Percentiles rank a stretch among this genome's conserved stretches.
These are phyloP conservation scores for Dacryopinax primogenitus DNA, from an alignment of 768 basidiomycete genomes.

Conservation along the genomic window DNA sequence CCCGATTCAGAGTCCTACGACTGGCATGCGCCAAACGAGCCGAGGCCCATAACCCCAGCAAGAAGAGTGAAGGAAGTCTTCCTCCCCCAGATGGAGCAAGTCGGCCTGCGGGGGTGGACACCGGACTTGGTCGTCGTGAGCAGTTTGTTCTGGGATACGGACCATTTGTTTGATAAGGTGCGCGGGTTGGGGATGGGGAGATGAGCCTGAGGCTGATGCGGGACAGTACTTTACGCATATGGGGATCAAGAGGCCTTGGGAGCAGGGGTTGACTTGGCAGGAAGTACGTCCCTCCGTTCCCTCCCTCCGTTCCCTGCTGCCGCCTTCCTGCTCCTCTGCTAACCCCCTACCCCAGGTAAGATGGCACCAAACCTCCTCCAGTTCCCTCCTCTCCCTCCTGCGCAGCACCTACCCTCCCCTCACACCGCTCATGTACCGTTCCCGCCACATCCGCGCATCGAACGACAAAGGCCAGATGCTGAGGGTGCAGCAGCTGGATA, in stretches of 20 bases:
- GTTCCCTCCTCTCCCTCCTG: not conserved
- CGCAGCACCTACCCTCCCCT: not conserved
- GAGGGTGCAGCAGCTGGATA: not conserved
- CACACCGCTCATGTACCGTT: not conserved
- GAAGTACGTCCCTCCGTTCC: not conserved
- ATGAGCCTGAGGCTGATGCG: not conserved
- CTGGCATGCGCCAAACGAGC: not conserved
- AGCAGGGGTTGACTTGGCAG: not conserved
- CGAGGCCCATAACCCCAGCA: not conserved
- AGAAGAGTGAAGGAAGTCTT: not conserved
- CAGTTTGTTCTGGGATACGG: conserved; percentile 4
- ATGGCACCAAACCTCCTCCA: not conserved
- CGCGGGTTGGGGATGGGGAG: not conserved
- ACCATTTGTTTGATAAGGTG: conserved; percentile 3
- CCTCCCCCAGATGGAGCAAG: not conserved
- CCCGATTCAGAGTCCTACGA: not conserved
- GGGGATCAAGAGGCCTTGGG: not conserved
- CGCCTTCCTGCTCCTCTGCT: not conserved
- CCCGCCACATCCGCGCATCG: not conserved
- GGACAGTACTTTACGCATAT: not conserved
- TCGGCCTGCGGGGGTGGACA: not conserved
- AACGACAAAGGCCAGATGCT: not conserved
- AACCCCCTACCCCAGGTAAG: not conserved
- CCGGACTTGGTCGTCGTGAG: not conserved
- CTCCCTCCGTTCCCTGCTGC: too few relatives aligned